Base-by-base conservation (phyloP, 1,284 basidiomycete genomes). In the Microstroma glucosiphilum region DNA sequence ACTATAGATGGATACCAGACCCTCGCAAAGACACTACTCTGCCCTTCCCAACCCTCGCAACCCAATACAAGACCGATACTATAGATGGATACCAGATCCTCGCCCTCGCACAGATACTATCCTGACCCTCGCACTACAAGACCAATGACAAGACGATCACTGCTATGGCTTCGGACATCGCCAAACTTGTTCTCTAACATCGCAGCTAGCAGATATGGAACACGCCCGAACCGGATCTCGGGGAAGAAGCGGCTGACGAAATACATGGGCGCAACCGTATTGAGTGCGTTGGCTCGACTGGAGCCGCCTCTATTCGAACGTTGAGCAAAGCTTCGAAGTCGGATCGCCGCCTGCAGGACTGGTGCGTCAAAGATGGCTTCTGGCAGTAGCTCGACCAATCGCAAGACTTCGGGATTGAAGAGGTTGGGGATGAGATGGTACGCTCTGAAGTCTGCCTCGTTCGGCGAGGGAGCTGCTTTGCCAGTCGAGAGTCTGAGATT, bases 401-500 rank as follows among this genome's bases (percentile, higher is more conserved):
- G 80, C 82, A 88, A 60, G 83, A 89, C 82, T 86, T 91, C 81
- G 74, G 87, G 81, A 86, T 93, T 89, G 43, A 90, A 87, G 48
- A 96, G 88, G 74, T 96, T 91, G 46, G 91, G 88, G 43, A 97
- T 85, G 43, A 93, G 86, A 77, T 94, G 90, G 81, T 97, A 97
- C 0, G 94, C 88, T 21, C 91, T 87, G 85, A 98, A 96, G 80
- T 98, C 94, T 55, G 96, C 85, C 76, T 97, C 92, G 60, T 89
- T 89, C 0, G 89, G 86, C 7, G 88, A 88, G 11, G 49, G 49
- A 13, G 49, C 49, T 57, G 87, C 76, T 86, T 86, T 19, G 9
- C 81, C 68, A 13, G 46, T 54, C 13, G 83, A 84, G 15, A 88
- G 83, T 61, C 90, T 85, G 64, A 80, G 74, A 69, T 96, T 93